Conservation (phyloP, 2,329 filamentous ascomycete species). For the Fusarium brachygibbosum region DNA sequence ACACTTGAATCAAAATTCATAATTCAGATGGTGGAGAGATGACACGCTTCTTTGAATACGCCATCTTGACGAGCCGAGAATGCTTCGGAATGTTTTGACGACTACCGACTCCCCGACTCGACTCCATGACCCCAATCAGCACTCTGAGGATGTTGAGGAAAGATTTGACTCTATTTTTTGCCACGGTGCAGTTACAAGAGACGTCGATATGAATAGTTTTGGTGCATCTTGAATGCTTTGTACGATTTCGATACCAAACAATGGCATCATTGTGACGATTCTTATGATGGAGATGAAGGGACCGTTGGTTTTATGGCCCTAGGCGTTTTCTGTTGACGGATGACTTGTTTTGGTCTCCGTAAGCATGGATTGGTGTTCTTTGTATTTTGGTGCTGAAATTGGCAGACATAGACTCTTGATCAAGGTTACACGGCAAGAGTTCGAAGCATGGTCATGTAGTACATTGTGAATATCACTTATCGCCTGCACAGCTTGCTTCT, state of each 20-base stretch:
- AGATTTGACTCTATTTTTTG: constrained; percentile 15
- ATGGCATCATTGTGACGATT: constrained; percentile 46
- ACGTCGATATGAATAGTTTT: constrained; percentile 11
- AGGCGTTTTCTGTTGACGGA: constrained; percentile 42
- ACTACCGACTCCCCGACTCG: background rate
- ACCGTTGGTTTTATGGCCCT: constrained; percentile 30
- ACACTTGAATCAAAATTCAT: constrained; percentile 55
- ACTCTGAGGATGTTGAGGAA: constrained; percentile 8
- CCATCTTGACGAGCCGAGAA: background rate
- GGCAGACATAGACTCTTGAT: background rate
- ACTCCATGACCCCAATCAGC: constrained; percentile 3
- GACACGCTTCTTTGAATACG: constrained; percentile 64
- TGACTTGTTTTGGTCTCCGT: constrained; percentile 30
- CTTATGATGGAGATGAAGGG: constrained; percentile 43
- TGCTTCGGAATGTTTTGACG: background rate
- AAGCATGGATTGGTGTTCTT: constrained; percentile 35
- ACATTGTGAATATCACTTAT: background rate
- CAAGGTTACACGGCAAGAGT: constrained; percentile 4
- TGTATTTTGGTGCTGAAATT: constrained; percentile 19
- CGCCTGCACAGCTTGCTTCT: background rate
- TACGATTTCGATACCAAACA: constrained; percentile 51
- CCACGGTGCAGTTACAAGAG: constrained; percentile 6
- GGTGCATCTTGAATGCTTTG: constrained; percentile 43
- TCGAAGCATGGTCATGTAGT: background rate
- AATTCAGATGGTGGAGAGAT: constrained; percentile 69